Conservation (phyloP, 306 rosid species). For the Quillaja saponaria region DNA sequence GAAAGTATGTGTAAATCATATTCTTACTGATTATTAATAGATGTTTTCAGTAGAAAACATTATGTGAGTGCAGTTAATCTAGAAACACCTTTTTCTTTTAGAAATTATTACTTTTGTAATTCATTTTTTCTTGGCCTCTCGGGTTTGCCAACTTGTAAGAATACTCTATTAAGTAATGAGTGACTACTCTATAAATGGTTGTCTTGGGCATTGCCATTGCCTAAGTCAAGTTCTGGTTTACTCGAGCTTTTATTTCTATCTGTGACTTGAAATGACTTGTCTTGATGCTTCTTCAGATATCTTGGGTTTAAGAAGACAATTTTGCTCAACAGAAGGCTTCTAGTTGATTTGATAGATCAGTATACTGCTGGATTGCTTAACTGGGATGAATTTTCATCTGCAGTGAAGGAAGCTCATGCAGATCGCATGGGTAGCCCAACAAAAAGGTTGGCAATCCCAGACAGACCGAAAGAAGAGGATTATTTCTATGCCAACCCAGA, state of each 20-base stretch:
- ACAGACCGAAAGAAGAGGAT: constrained; percentile 94
- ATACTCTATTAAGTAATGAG: no score
- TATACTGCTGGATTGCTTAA: constrained; percentile 49
- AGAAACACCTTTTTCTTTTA: background rate
- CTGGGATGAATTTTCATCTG: constrained; percentile 85
- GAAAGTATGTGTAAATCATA: background rate
- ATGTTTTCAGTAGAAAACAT: background rate
- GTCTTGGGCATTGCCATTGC: no score
- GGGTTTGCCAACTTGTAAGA: no score
- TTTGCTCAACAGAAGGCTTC: constrained; percentile 73
- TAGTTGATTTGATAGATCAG: constrained; percentile 82
- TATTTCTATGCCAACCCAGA: constrained; percentile 90
- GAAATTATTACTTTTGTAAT: no score
- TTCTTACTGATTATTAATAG: constrained; percentile 1
- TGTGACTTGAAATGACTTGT: no score
- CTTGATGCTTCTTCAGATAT: constrained; percentile 50
- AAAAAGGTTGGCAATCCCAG: constrained; percentile 67
- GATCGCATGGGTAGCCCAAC: constrained; percentile 79
- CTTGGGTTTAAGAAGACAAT: constrained; percentile 87
- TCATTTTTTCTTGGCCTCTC: no score
- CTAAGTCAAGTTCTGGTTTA: no score
- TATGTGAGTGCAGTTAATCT: background rate
- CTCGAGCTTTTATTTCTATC: no score
- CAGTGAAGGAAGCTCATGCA: constrained; percentile 77
- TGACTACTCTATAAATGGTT: no score